Evolutionary conservation across 768 basidiomycete genomes (phyloP).

Genomic region (Infundibulicybe gibba): DNA sequence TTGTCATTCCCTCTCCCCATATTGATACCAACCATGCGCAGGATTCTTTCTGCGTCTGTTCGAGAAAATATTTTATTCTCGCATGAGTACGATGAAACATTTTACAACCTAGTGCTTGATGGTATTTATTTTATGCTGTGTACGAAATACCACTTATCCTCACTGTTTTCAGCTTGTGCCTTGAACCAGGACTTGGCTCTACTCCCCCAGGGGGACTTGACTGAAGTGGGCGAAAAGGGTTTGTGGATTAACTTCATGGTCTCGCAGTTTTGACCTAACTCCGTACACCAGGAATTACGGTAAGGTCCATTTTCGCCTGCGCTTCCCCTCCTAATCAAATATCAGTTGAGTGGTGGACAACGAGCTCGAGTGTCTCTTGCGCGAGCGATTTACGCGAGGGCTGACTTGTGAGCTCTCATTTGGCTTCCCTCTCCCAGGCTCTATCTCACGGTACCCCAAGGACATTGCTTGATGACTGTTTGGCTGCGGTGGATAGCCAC

Average conservation of each 20-base stretch:
- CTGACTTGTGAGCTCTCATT: constrained; percentile 63
- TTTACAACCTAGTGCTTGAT: constrained; percentile 81
- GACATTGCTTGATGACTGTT: constrained; percentile 84
- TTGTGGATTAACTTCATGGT: constrained; percentile 4
- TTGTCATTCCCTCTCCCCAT: neutral
- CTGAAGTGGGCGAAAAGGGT: constrained; percentile 87
- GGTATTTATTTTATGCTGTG: constrained; percentile 31
- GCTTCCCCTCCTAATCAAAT: neutral
- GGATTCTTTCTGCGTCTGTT: constrained; percentile 84
- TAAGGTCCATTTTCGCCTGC: constrained; percentile 22
- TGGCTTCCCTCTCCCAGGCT: neutral
- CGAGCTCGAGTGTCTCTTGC: constrained; percentile 82
- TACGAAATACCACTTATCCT: too few relatives aligned
- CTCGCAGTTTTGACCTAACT: neutral
- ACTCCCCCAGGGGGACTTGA: constrained; percentile 78
- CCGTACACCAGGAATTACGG: constrained; percentile 46
- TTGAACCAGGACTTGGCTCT: constrained; percentile 76
- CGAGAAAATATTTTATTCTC: constrained; percentile 92
- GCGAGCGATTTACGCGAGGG: constrained; percentile 86
- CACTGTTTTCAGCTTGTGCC: constrained; percentile 63
- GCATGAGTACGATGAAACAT: constrained; percentile 81
- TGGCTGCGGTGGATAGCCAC: constrained; percentile 84
- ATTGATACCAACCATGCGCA: constrained; percentile 17
- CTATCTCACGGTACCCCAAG: constrained; percentile 25
- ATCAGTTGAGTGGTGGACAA: constrained; percentile 77